These are phyloP conservation scores for Musa itinerans DNA, from an alignment of 176 grass and related monocot genomes.

Conservation along the genomic window DNA sequence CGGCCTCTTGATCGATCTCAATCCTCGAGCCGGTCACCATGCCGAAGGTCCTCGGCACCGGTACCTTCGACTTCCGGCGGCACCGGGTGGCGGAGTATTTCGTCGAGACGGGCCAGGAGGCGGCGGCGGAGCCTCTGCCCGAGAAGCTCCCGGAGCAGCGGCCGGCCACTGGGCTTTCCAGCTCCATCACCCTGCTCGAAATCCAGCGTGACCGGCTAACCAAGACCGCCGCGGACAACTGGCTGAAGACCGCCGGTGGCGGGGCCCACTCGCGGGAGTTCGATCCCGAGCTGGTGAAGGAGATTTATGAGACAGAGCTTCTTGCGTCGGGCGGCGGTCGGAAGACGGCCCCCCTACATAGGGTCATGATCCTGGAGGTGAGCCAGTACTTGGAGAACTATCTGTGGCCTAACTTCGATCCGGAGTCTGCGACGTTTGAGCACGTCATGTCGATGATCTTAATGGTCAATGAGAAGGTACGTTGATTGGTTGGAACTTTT, in stretches of 20 bases:
- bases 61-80: slow-evolving; percentile 86
- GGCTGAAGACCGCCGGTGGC: slow-evolving; percentile 31
- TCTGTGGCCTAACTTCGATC: slow-evolving; percentile 91
- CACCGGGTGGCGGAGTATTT: slow-evolving; percentile 86
- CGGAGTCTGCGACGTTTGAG: slow-evolving; percentile 53
- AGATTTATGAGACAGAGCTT: slow-evolving; percentile 74
- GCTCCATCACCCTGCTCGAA: slow-evolving; percentile 63
- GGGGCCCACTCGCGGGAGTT: slow-evolving; percentile 17
- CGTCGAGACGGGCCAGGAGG: slow-evolving; percentile 21
- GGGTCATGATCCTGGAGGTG: slow-evolving; percentile 98
- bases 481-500: neutral
- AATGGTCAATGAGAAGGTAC: slow-evolving; percentile 97
- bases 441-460: slow-evolving; percentile 94
- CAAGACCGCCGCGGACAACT: slow-evolving; percentile 51
- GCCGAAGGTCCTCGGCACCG: slow-evolving; percentile 92
- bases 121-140: neutral
- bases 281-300: slow-evolving; percentile 62
- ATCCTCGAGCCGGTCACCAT: slow-evolving; percentile 24
- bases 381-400: slow-evolving; percentile 99
- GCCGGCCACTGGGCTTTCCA: slow-evolving; percentile 18
- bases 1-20: neutral
- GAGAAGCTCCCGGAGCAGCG: slow-evolving; percentile 33
- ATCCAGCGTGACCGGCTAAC: slow-evolving; percentile 94
- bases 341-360: slow-evolving; percentile 81
- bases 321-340: slow-evolving; percentile 40